Conservation (phyloP, 106 monocot genomes). For the Apostasia shenzhenica region DNA sequence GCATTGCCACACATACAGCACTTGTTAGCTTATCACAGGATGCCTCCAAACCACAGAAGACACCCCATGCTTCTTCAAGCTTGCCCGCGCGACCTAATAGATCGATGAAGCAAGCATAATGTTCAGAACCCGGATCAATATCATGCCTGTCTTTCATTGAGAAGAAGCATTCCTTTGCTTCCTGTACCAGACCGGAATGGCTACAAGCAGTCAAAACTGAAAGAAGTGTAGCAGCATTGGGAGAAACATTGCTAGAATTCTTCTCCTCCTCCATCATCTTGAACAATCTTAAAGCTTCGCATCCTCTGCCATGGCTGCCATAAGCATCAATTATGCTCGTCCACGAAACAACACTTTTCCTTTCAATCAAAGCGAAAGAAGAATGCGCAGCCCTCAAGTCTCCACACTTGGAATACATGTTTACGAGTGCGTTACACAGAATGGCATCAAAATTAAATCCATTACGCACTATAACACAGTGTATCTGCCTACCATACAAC, state of each 20-base stretch:
- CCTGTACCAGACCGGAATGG: constrained; percentile 41
- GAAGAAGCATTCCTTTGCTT: constrained; percentile 19
- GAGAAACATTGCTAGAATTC: constrained; percentile 4
- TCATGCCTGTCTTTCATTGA: constrained; percentile 28
- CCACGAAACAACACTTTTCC: constrained; percentile 41
- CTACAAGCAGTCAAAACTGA: constrained; percentile 38
- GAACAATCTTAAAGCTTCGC: constrained; percentile 26
- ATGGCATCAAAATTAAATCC: constrained; percentile 23
- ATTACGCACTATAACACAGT: constrained; percentile 18
- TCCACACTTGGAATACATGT: constrained; percentile 53
- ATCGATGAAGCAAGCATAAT: constrained; percentile 50
- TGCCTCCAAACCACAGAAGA: constrained; percentile 16
- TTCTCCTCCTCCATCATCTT: constrained; percentile 20
- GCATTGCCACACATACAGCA: constrained; percentile 38
- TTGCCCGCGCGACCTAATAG: constrained; percentile 34
- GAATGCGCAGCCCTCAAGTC: not conserved
- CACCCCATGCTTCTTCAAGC: constrained; percentile 46
- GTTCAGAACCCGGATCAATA: constrained; percentile 29
- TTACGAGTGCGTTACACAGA: constrained; percentile 29
- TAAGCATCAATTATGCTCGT: constrained; percentile 48
- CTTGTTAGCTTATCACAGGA: not conserved
- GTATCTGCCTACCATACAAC: constrained; percentile 31
- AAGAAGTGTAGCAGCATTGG: constrained; percentile 34
- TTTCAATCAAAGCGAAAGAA: constrained; percentile 11
- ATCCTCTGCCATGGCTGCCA: constrained; percentile 31